Evolutionary conservation across 116 monocot species (phyloP).

Genomic region (Dioscorea cayenensis): DNA sequence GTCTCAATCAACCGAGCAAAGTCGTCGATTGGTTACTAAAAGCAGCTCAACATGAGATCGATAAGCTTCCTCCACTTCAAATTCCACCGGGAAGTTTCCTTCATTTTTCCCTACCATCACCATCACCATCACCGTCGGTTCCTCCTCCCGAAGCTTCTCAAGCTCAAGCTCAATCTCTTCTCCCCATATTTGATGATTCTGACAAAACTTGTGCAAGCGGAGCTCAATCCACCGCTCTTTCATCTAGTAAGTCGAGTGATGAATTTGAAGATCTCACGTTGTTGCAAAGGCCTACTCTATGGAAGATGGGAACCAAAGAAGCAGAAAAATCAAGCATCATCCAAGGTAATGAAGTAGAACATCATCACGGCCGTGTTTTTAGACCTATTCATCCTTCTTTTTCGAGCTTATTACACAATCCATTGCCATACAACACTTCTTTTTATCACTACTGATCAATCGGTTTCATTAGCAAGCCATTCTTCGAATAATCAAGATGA

Average conservation of each 20-base stretch:
- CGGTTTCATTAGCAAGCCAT: background rate
- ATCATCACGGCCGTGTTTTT: background rate
- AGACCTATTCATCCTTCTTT: background rate
- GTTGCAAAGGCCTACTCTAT: background rate
- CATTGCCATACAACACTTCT: slow-evolving; percentile 1
- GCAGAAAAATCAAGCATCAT: background rate
- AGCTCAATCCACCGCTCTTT: background rate
- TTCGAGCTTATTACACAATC: background rate
- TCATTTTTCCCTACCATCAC: background rate
- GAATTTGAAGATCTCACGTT: background rate
- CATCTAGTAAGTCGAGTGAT: background rate
- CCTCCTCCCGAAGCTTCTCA: background rate
- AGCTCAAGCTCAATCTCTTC: too few species aligned
- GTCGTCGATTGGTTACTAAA: slow-evolving; percentile 59
- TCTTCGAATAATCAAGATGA: background rate
- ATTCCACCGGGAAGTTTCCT: slow-evolving; percentile 4
- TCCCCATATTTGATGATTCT: too few species aligned
- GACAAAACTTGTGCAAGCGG: background rate
- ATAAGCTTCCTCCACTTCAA: slow-evolving; percentile 14
- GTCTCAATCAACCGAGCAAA: slow-evolving; percentile 57
- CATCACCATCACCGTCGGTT: background rate
- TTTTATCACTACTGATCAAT: slow-evolving; percentile 5
- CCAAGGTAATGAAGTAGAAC: background rate
- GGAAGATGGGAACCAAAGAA: background rate
- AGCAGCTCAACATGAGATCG: slow-evolving; percentile 20